These are phyloP conservation scores for Paramecium caudatum DNA, from an alignment of 73 alveolate species.

Conservation along the genomic window DNA sequence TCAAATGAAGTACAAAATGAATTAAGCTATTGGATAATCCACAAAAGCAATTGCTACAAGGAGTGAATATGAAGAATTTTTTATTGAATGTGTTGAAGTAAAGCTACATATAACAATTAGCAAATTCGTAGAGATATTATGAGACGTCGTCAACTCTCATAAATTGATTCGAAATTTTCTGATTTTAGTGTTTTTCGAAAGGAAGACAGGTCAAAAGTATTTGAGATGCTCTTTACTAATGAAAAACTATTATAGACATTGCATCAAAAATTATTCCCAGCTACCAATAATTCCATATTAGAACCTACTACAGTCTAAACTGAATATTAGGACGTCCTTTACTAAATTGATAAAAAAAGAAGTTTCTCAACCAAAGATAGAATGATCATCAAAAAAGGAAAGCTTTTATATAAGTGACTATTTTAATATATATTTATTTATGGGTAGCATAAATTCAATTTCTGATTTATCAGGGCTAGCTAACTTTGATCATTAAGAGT, in stretches of 20 bases:
- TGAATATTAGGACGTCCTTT: background rate
- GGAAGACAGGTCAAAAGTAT: slow-evolving; percentile 2
- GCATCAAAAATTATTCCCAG: background rate
- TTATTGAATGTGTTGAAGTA: slow-evolving; percentile 56
- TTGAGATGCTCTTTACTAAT: background rate
- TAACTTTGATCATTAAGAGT: too few species aligned
- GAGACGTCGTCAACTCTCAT: background rate
- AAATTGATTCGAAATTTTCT: background rate
- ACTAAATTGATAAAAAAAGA: slow-evolving; percentile 34
- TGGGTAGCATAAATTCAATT: too few species aligned
- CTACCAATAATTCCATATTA: background rate
- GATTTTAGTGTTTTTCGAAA: slow-evolving; percentile 24
- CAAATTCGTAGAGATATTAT: slow-evolving; percentile 42
- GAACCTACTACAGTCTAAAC: slow-evolving; percentile 14
- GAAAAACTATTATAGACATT: background rate
- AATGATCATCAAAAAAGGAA: slow-evolving; percentile 42
- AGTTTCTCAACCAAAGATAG: slow-evolving; percentile 53
- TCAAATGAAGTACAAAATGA: background rate
- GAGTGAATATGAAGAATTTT: slow-evolving; percentile 50
- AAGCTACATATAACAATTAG: background rate
- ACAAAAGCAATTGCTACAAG: slow-evolving; percentile 1
- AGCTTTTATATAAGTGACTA: slow-evolving; percentile 47
- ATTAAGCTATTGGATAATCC: background rate
- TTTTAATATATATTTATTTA: too few species aligned
- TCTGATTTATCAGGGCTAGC: too few species aligned